Evolutionary conservation across 2,329 filamentous ascomycete genomes (phyloP), one percentile per base, ranked within the genome.

Genomic region (Teratosphaeria nubilosa): DNA sequence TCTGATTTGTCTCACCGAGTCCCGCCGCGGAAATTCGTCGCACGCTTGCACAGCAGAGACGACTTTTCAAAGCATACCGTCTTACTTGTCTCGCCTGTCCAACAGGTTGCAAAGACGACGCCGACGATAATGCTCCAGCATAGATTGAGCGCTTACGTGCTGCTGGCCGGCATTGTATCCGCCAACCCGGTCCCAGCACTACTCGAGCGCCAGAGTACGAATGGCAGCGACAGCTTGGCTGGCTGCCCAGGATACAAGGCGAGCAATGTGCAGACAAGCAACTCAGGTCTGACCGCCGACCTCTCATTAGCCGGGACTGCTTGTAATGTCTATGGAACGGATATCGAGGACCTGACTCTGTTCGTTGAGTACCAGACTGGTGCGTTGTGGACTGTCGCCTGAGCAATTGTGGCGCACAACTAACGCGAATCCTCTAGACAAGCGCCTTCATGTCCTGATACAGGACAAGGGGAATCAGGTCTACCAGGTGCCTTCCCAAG

Each of bases 401-500:
- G 10, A 24, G 30, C 53, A n/a, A 27, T 37, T 22, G 14, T n/a
- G 25, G 30, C 14, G 31, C 30, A 51, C 27, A 10, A 16, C 32
- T 31, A 30, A 13, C 53, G 20, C 51, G 10, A 30, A 22, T 11
- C 10, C 31, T 34, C n/a, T 14, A 71, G 70, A 69, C 53, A 60
- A 68, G 27, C 84, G 87, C n/a, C 79, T 91, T 3, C 87, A 90
- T 68, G 84, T 91, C 67, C 81, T 87, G 66, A 88, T 91, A 58
- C 83, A 86, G 62, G 88, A 92, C 20, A 55, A 55, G 31, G 53
- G 14, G n/a, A 80, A 86, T 62, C 78, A 83, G 30, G 86, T 87
- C 53, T 92, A 88, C 66, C 87, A 91, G 69, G 82, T 92, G 1
- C 87, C 88, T 13, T 83, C 86, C 37, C 80, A 80, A 2, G 82